Conservation (phyloP, 768 basidiomycete genomes). For the Amanita pseudoporphyria region DNA sequence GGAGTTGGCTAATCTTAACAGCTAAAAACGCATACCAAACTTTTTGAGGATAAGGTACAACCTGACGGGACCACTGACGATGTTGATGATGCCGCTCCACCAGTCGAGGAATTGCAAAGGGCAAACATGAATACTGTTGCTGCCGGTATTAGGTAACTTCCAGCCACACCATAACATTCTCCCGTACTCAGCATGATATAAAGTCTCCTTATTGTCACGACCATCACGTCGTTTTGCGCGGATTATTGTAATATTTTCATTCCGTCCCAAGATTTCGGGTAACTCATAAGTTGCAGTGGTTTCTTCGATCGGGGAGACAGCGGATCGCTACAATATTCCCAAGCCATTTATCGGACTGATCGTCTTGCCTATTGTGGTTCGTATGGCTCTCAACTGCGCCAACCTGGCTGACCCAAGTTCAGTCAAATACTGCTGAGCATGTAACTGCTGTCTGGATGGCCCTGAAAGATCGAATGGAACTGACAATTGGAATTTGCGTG, state of each 20-base stretch:
- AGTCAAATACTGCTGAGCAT: constrained; percentile 85
- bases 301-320: constrained; percentile 87
- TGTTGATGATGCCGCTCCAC: constrained; percentile 13
- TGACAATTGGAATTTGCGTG: constrained; percentile 71
- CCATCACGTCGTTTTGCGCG: constrained; percentile 82
- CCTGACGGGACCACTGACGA: not conserved
- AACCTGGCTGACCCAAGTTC: constrained; percentile 1
- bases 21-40: constrained; percentile 61
- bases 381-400: constrained; percentile 15
- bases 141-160: constrained; percentile 42
- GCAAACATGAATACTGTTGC: constrained; percentile 64
- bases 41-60: constrained; percentile 25
- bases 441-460: constrained; percentile 86
- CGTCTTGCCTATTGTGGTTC: constrained; percentile 77
- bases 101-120: constrained; percentile 27
- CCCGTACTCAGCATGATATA: not conserved
- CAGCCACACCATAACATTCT: not conserved
- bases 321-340: constrained; percentile 69
- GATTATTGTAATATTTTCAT: constrained; percentile 56
- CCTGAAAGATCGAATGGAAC: constrained; percentile 52
- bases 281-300: constrained; percentile 49
- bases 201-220: constrained; percentile 64
- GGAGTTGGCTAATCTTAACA: constrained; percentile 18
- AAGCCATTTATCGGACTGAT: constrained; percentile 84
- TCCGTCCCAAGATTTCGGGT: not conserved